These are phyloP conservation scores for Fusarium staphyleae DNA, from an alignment of 2,329 filamentous ascomycete genomes.

Conservation along the genomic window DNA sequence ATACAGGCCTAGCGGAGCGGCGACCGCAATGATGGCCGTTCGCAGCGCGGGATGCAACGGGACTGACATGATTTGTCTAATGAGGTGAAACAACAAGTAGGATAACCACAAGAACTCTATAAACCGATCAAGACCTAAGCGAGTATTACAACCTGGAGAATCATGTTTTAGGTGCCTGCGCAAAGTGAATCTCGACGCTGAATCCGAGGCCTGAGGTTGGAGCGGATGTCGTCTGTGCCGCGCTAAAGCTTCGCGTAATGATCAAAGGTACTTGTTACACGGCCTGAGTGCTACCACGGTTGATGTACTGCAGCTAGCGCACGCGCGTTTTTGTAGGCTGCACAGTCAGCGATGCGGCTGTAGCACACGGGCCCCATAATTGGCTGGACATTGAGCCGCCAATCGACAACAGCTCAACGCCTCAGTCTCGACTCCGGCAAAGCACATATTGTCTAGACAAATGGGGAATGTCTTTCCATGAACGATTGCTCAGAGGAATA, in stretches of 20 bases:
- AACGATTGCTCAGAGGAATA: neutral
- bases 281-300: constrained; percentile 5
- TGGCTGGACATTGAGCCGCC: constrained; percentile 34
- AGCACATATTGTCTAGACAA: neutral
- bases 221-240: constrained; percentile 32
- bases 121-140: neutral
- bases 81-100: neutral
- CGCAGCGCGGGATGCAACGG: constrained; percentile 36
- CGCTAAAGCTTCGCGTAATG: constrained; percentile 32
- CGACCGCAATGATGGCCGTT: constrained; percentile 59
- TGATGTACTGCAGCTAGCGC: constrained; percentile 28
- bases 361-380: constrained; percentile 26
- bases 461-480: neutral
- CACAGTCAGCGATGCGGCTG: constrained; percentile 34
- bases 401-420: constrained; percentile 28
- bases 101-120: neutral
- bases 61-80: constrained; percentile 22
- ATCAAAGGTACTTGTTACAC: constrained; percentile 30
- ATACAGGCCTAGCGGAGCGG: constrained; percentile 69
- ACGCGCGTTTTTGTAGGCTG: constrained; percentile 30
- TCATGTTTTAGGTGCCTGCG: constrained; percentile 1
- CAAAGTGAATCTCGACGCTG: constrained; percentile 8
- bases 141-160: neutral
- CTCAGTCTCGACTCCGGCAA: constrained; percentile 6
- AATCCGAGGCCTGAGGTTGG: constrained; percentile 36